Percentiles rank a stretch among this genome's conserved stretches.
Evolutionary conservation across 768 basidiomycete species (phyloP).

Genomic region (Brasilioporus rufonigricans): DNA sequence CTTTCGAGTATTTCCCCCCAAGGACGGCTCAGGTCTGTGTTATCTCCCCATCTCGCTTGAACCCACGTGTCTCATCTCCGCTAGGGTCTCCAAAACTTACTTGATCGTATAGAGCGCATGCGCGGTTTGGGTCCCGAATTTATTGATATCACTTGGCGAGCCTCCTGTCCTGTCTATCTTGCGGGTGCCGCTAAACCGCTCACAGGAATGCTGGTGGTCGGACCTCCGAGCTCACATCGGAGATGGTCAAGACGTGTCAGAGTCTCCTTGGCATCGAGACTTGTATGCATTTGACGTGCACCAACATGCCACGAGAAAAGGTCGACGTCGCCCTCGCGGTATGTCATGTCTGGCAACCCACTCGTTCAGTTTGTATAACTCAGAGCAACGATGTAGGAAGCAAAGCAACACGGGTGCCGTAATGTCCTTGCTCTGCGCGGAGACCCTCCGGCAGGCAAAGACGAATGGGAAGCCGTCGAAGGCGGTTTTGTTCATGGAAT

Average conservation of each 20-base stretch:
- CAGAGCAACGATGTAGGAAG: conserved; percentile 56
- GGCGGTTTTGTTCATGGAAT: conserved; percentile 89
- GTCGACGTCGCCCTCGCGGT: conserved; percentile 89
- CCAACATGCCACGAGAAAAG: conserved; percentile 97
- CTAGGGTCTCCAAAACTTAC: conserved; percentile 75
- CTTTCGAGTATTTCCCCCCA: conserved; percentile 98
- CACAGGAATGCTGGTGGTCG: conserved; percentile 94
- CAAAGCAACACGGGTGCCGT: conserved; percentile 83
- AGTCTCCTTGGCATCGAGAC: conserved; percentile 91
- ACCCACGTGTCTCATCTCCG: neutral
- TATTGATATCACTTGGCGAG: conserved; percentile 94
- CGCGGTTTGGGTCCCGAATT: conserved; percentile 93
- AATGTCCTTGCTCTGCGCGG: conserved; percentile 94
- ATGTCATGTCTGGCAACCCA: conserved; percentile 30
- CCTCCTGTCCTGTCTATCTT: conserved; percentile 3
- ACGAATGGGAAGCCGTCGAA: conserved; percentile 90
- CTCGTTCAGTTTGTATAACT: conserved; percentile 1
- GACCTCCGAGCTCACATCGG: conserved; percentile 90
- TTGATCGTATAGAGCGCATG: conserved; percentile 99
- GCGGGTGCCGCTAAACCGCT: conserved; percentile 1
- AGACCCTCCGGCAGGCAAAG: conserved; percentile 85
- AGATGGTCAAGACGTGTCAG: conserved; percentile 94
- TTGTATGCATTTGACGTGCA: conserved; percentile 98
- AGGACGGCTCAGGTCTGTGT: conserved; percentile 82
- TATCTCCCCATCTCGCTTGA: neutral